phyloP scores from a whole-genome alignment of 2,329 filamentous ascomycete genomes.

The Pseudogymnoascus destructans region DNA sequence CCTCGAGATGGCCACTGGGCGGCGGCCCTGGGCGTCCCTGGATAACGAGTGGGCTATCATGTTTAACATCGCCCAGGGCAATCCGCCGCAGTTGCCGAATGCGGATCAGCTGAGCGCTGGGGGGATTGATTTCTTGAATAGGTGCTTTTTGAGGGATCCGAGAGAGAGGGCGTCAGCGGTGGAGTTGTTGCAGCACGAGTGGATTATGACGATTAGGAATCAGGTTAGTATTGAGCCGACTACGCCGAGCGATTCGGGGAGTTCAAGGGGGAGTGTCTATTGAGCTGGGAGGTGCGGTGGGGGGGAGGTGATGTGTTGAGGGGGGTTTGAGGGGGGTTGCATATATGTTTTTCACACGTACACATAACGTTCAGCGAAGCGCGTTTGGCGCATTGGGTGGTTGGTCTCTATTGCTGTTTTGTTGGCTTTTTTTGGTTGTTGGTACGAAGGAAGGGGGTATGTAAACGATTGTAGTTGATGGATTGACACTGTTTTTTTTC shows the following conservation, averaged over 20 bases:
- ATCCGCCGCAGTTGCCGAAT: conserved; percentile 73
- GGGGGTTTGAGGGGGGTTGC: not conserved
- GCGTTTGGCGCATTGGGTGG: conserved; percentile 3
- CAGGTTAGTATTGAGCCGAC: conserved; percentile 48
- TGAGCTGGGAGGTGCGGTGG: not conserved
- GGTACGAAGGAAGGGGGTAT: not conserved
- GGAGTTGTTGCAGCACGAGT: conserved; percentile 87
- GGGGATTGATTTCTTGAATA: conserved; percentile 78
- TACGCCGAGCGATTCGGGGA: conserved; percentile 42
- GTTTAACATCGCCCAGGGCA: conserved; percentile 98
- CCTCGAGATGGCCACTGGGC: conserved; percentile 91
- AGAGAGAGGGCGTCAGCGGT: conserved; percentile 65
- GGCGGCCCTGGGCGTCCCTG: conserved; percentile 84
- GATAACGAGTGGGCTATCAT: conserved; percentile 99
- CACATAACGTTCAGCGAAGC: conserved; percentile 7
- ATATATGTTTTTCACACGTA: conserved; percentile 1
- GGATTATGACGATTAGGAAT: conserved; percentile 58
- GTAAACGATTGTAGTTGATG: conserved; percentile 7
- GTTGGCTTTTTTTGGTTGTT: not conserved
- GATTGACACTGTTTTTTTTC: not conserved
- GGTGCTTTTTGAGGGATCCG: conserved; percentile 79
- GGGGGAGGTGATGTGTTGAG: not conserved
- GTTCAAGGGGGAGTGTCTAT: not conserved
- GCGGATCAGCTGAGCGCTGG: conserved; percentile 69
- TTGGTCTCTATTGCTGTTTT: not conserved